Evolutionary conservation across 495 filamentous ascomycete species (phyloP).

Genomic region (Neurospora terricola): DNA sequence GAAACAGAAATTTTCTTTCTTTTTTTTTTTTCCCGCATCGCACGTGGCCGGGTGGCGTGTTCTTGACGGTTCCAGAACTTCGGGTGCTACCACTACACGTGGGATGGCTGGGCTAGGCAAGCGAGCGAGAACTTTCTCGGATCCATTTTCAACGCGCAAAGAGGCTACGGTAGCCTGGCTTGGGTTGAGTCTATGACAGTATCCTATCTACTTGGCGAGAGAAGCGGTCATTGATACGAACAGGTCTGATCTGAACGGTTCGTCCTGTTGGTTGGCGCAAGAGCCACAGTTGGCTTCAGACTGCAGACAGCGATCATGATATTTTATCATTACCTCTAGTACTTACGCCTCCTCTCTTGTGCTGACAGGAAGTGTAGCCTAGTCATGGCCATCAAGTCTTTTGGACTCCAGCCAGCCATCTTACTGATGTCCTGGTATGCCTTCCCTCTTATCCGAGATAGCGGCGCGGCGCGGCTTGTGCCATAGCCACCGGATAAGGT

Average conservation of each 20-base stretch:
- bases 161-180: background rate
- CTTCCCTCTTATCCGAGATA: background rate
- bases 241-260: background rate
- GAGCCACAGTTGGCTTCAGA: background rate
- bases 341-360: background rate
- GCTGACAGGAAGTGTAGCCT: background rate
- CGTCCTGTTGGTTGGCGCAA: background rate
- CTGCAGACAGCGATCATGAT: background rate
- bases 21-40: background rate
- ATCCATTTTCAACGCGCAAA: background rate
- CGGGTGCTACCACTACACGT: background rate
- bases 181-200: background rate
- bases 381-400: background rate
- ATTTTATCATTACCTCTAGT: background rate
- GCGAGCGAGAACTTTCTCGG: background rate
- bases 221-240: background rate
- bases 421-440: background rate
- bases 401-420: background rate
- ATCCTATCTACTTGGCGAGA: background rate
- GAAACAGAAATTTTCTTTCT: background rate
- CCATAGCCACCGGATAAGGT: background rate
- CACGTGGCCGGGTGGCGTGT: background rate
- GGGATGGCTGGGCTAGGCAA: background rate
- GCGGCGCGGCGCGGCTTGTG: background rate
- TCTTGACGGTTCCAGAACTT: background rate